Percentiles rank a stretch among this genome's conserved stretches.
Evolutionary conservation across 768 basidiomycete genomes (phyloP).

Genomic region (Kwoniella shandongensis): DNA sequence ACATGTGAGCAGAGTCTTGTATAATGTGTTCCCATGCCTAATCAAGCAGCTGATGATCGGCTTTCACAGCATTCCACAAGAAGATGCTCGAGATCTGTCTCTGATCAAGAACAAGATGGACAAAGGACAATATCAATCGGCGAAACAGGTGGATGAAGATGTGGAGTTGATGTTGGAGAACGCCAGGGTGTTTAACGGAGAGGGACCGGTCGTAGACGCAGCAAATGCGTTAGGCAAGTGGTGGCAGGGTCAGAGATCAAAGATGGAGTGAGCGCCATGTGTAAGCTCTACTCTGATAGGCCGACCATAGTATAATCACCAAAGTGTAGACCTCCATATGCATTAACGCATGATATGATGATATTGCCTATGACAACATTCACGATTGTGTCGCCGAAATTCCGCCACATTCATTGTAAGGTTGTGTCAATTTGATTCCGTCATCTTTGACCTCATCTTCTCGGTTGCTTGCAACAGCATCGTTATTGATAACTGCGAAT

Average conservation of each 20-base stretch:
- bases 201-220: slow-evolving; percentile 31
- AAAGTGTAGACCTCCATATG: too few species aligned
- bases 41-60: neutral
- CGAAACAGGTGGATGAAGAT: slow-evolving; percentile 79
- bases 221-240: slow-evolving; percentile 39
- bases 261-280: slow-evolving; percentile 32
- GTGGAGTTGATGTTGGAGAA: slow-evolving; percentile 84
- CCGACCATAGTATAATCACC: too few species aligned
- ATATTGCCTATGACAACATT: too few species aligned
- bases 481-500: too few species aligned
- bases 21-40: neutral
- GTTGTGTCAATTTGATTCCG: too few species aligned
- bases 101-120: slow-evolving; percentile 77
- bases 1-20: slow-evolving; percentile 56
- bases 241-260: slow-evolving; percentile 41
- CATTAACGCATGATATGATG: too few species aligned
- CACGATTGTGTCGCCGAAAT: too few species aligned
- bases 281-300: too few species aligned
- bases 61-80: slow-evolving; percentile 63
- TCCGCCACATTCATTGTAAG: too few species aligned
- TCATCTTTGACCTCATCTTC: too few species aligned
- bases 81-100: slow-evolving; percentile 80
- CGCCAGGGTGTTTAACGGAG: slow-evolving; percentile 82
- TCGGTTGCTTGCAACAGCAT: too few species aligned
- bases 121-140: slow-evolving; percentile 74